phyloP scores from a whole-genome alignment of 352 stramenopile species.

The Pythium coloratum region DNA sequence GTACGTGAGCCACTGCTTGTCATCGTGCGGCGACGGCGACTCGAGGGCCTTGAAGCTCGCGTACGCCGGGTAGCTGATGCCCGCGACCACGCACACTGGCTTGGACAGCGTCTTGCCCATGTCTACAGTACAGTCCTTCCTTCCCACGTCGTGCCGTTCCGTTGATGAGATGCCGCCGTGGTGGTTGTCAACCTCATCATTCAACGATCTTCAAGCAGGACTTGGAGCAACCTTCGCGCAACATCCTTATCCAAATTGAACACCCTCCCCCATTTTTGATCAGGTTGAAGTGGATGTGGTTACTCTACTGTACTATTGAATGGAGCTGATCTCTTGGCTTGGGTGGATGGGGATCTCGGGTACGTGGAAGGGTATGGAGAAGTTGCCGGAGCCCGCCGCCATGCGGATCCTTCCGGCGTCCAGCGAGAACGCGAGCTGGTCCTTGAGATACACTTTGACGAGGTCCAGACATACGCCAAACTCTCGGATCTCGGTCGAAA shows the following conservation, averaged over 20 bases:
- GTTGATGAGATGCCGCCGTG: conserved; percentile 1
- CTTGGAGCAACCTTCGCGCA: conserved; percentile 14
- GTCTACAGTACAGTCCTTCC: too few species aligned
- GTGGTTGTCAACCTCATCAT: conserved; percentile 3
- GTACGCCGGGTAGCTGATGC: conserved; percentile 66
- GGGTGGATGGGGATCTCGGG: conserved; percentile 64
- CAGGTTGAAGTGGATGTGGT: conserved; percentile 10
- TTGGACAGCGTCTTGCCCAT: conserved; percentile 63
- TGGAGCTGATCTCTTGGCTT: background rate
- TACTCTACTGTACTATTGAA: background rate
- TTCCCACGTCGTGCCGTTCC: conserved; percentile 6
- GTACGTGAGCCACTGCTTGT: conserved; percentile 93
- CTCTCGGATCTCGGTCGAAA: conserved; percentile 49
- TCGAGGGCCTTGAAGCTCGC: conserved; percentile 80
- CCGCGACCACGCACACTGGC: conserved; percentile 48
- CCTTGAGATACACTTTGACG: conserved; percentile 60
- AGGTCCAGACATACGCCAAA: conserved; percentile 70
- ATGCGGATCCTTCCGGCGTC: conserved; percentile 57
- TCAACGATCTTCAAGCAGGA: conserved; percentile 14
- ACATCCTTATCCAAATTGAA: conserved; percentile 3
- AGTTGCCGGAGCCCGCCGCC: conserved; percentile 57
- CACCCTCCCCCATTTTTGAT: background rate
- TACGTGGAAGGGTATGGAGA: conserved; percentile 73
- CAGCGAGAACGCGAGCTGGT: conserved; percentile 71
- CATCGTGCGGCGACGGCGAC: conserved; percentile 42